Percentiles rank a stretch among this genome's conserved stretches.
These are phyloP conservation scores for Mycosphaerella sp. DNA, from an alignment of 2,329 filamentous ascomycete species.

Conservation along the genomic window DNA sequence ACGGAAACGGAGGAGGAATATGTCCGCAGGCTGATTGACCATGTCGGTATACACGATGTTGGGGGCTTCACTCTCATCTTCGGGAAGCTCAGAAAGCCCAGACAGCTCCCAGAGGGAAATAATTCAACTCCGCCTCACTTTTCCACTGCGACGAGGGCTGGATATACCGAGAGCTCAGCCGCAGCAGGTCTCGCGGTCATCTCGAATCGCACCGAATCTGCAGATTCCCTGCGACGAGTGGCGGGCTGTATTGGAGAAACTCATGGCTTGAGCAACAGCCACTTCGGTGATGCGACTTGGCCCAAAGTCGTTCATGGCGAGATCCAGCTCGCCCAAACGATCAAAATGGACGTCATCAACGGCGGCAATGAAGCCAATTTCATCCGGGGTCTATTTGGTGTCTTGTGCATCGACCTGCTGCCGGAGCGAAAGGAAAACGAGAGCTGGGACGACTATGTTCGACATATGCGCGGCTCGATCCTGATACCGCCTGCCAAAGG, in stretches of 20 bases:
- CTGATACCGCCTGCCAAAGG: conserved; percentile 54
- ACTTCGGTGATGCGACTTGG: conserved; percentile 55
- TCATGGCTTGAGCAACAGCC: conserved; percentile 56
- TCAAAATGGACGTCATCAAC: conserved; percentile 40
- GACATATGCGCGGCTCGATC: conserved; percentile 54
- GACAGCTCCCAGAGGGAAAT: conserved; percentile 2
- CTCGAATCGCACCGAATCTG: conserved; percentile 55
- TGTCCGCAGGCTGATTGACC: conserved; percentile 49
- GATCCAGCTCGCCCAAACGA: conserved; percentile 45
- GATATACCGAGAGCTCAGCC: conserved; percentile 11
- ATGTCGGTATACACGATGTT: conserved; percentile 50
- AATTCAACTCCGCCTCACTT: too few species aligned
- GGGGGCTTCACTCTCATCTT: conserved; percentile 60
- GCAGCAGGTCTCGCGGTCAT: conserved; percentile 48
- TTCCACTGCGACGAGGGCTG: neutral
- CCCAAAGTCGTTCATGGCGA: conserved; percentile 57
- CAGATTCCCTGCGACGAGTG: conserved; percentile 49
- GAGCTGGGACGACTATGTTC: conserved; percentile 50
- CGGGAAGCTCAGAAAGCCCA: conserved; percentile 41
- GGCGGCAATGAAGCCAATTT: conserved; percentile 43
- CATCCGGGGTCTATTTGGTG: conserved; percentile 46
- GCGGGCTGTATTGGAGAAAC: conserved; percentile 46
- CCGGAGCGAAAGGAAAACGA: conserved; percentile 46
- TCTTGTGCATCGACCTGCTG: conserved; percentile 52
- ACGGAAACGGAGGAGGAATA: conserved; percentile 46